Conservation (phyloP, 345 rosid species). For the Sisymbrium altissimum region DNA sequence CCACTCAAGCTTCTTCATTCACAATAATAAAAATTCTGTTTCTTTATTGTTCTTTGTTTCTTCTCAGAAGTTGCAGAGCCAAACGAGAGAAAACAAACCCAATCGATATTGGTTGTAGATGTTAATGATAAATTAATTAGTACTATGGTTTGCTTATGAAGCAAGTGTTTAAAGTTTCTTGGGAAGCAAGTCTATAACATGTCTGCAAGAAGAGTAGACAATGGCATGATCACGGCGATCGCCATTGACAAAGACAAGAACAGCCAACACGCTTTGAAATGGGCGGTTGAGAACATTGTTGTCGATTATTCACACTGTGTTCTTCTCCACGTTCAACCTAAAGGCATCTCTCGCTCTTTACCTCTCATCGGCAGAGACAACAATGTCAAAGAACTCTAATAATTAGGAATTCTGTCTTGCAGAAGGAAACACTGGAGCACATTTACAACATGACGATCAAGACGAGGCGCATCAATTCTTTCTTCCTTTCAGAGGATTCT, state of each 20-base stretch:
- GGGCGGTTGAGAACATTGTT: conserved; percentile 71
- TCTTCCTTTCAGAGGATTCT: conserved; percentile 66
- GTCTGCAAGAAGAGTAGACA: conserved; percentile 16
- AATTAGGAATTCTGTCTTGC: neutral
- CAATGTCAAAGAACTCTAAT: conserved; percentile 4
- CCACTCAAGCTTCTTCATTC: conserved; percentile 4
- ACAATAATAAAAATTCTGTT: conserved; percentile 5
- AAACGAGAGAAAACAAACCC: neutral
- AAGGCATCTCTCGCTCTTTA: neutral
- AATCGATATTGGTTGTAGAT: conserved; percentile 1
- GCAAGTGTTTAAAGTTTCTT: conserved; percentile 15
- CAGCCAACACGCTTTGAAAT: conserved; percentile 73
- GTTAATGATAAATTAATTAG: neutral
- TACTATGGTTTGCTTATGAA: neutral
- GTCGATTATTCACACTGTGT: conserved; percentile 51
- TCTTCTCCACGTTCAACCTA: conserved; percentile 56
- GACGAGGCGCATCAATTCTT: conserved; percentile 47
- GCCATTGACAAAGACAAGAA: conserved; percentile 79
- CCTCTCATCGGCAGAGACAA: neutral
- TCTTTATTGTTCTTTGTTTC: conserved; percentile 2
- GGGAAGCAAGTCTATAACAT: conserved; percentile 22
- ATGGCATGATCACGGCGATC: conserved; percentile 39
- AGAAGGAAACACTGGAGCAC: conserved; percentile 30
- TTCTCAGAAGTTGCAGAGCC: conserved; percentile 12
- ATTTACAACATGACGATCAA: conserved; percentile 27